Percentiles rank a stretch among this genome's conserved stretches.
Evolutionary conservation across 179 eudicot species (phyloP).

Genomic region (Spergularia azorica): DNA sequence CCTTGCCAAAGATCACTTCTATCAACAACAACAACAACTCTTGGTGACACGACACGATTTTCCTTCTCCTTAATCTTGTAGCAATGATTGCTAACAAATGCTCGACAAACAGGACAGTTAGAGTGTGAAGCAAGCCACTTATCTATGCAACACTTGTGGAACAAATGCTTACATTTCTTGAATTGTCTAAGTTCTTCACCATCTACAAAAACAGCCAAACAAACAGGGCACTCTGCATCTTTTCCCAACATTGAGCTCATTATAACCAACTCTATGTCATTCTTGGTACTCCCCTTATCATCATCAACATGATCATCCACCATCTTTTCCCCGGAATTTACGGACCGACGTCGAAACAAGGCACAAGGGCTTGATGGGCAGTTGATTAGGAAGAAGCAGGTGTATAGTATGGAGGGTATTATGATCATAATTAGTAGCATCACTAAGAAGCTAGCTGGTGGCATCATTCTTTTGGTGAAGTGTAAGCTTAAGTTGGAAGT

Average conservation of each 20-base stretch:
- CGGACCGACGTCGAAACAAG: background rate
- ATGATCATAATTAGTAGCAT: constrained; percentile 42
- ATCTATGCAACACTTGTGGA: constrained; percentile 57
- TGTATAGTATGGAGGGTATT: constrained; percentile 45
- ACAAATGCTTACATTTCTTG: constrained; percentile 49
- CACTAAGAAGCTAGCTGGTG: constrained; percentile 31
- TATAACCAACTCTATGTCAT: constrained; percentile 24
- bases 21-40: constrained; percentile 17
- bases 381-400: constrained; percentile 38
- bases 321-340: constrained; percentile 10
- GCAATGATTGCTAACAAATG: constrained; percentile 25
- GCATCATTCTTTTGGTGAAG: constrained; percentile 27
- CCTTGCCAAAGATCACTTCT: constrained; percentile 48
- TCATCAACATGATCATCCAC: background rate
- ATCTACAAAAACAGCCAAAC: constrained; percentile 43
- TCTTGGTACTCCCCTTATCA: constrained; percentile 6
- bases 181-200: constrained; percentile 52
- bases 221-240: constrained; percentile 52
- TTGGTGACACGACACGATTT: constrained; percentile 3
- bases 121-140: constrained; percentile 57
- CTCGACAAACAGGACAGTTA: constrained; percentile 66
- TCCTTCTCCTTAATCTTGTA: constrained; percentile 21
- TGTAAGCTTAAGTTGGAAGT: constrained; percentile 7
- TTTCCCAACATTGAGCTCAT: constrained; percentile 20
- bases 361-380: constrained; percentile 33